Percentiles rank a stretch among this genome's conserved stretches.
phyloP scores from a whole-genome alignment of 2,329 filamentous ascomycete species.

The Neopestalotiopsis sp. region DNA sequence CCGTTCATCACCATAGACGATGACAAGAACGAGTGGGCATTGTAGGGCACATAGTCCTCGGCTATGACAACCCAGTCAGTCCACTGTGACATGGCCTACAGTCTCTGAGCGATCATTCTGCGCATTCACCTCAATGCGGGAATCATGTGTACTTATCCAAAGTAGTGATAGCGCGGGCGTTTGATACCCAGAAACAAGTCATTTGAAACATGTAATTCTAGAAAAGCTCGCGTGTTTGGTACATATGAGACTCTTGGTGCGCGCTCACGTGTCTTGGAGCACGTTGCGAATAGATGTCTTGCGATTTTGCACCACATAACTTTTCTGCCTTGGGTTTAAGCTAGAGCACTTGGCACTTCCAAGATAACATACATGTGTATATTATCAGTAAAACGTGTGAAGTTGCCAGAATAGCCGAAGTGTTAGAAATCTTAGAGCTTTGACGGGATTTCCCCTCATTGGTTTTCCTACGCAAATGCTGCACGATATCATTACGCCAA shows the following conservation, averaged over 20 bases:
- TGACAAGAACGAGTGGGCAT: constrained; percentile 79
- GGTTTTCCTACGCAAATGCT: background rate
- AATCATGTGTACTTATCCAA: constrained; percentile 1
- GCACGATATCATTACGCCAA: background rate
- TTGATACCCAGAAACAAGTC: constrained; percentile 1
- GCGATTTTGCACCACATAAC: background rate
- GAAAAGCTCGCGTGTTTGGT: background rate
- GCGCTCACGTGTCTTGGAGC: background rate
- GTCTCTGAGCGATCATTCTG: background rate
- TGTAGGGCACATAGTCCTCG: constrained; percentile 45
- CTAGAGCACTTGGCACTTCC: background rate
- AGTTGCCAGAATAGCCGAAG: background rate
- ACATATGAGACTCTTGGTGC: background rate
- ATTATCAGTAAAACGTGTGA: background rate
- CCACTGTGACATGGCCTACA: background rate
- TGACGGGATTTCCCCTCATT: background rate
- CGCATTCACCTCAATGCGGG: background rate
- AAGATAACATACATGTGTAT: background rate
- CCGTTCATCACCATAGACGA: constrained; percentile 82
- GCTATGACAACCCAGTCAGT: background rate
- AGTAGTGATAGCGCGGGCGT: background rate
- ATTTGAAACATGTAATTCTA: constrained; percentile 1
- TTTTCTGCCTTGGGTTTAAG: background rate
- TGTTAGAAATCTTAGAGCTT: background rate
- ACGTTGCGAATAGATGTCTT: background rate